Base-by-base conservation (phyloP, 768 basidiomycete species). In the Pleurotus sapidus region DNA sequence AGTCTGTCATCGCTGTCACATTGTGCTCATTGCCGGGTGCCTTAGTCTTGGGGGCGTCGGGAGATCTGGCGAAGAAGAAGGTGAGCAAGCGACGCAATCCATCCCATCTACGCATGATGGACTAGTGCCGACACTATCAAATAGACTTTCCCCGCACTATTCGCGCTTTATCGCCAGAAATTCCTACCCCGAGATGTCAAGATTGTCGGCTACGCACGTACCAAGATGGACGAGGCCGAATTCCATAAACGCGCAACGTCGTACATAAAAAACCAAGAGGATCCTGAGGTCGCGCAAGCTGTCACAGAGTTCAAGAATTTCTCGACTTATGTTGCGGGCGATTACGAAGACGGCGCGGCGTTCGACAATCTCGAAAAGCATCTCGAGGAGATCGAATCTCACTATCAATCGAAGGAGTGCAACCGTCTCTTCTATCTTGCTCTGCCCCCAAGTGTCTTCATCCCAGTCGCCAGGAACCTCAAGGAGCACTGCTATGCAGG, bases 21-120 rank as follows among this genome's bases (percentile, higher is more conserved):
- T 39, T 48, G 48, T 48, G 45, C 51, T 34, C 30, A 34, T 11
- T 34, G 30, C 9, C 39, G 38, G 48, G 38, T 38, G 45, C 51
- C 55, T 8, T 68, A 94, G 95, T 98, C 55, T 84, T 95, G 59
- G 96, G 96, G 57, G 96, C 96, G 3, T 95, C 93, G 56, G 96
- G 96, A 40, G 96, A 99, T 79, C 81, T 99, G 46, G 96, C 96
- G 61, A 96, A 97, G 88, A 99, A 99, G 79, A 99, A 99, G 84
- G 95, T 86, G 49, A 48, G 68, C 56, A 30, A 30, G 30, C 30
- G 30, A 30, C 30, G 8, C 30, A 34, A 34, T 34, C 30, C 8
- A 9, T 9, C 30, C 30, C 30, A 34, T 34, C 9, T 7, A 34
- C 9, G 30, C 30, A 0, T 34, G 30, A 0, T 34, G 30, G 9